Evolutionary conservation across 768 basidiomycete genomes (phyloP).

Genomic region (Agaricus subrufescens): DNA sequence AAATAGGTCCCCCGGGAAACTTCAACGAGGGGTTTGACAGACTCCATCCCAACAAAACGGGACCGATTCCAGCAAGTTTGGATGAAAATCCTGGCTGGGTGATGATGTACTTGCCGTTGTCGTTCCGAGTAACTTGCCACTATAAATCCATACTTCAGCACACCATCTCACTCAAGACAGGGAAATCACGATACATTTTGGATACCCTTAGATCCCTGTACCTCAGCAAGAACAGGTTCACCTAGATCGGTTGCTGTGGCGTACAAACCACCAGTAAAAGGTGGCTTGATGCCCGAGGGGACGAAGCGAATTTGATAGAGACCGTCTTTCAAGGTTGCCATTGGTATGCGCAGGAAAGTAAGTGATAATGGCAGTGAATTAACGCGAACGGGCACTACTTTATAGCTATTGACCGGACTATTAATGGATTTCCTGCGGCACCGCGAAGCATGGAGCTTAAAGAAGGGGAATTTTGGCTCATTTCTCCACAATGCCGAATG

Average conservation of each 20-base stretch:
- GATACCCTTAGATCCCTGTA: neutral
- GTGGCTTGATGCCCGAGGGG: neutral
- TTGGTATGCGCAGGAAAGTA: neutral
- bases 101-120: slow-evolving; percentile 1
- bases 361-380: neutral
- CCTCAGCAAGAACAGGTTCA: neutral
- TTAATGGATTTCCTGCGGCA: neutral
- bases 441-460: no score
- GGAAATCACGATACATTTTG: neutral
- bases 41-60: neutral
- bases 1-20: neutral
- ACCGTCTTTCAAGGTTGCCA: neutral
- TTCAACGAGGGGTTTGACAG: neutral
- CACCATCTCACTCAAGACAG: neutral
- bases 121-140: neutral
- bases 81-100: neutral
- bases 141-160: neutral
- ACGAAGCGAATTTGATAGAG: slow-evolving; percentile 1
- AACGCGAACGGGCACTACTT: neutral
- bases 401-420: neutral
- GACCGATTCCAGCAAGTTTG: neutral
- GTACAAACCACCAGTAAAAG: neutral
- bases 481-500: no score
- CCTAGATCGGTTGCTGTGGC: neutral
- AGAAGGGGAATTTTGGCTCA: no score